These are phyloP conservation scores for Cryptococcus jaspeensis DNA, from an alignment of 1,284 basidiomycete genomes.

Conservation along the genomic window DNA sequence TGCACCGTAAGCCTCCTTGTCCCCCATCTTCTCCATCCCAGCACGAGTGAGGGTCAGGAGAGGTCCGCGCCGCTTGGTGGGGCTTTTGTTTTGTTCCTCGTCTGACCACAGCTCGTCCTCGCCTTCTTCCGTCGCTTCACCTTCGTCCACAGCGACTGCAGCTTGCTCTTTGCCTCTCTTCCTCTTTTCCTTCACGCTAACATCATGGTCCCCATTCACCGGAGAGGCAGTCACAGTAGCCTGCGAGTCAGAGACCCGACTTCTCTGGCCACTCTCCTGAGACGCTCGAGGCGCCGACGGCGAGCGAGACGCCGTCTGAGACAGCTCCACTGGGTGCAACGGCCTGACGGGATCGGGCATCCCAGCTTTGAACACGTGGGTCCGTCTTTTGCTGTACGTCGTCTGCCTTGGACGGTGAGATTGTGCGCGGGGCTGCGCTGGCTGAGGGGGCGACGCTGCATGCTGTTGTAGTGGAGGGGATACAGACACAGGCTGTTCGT, in stretches of 20 bases:
- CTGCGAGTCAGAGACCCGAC: not conserved
- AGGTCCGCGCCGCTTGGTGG: slow-evolving; percentile 1
- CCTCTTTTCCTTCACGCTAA: not conserved
- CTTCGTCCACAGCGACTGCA: not conserved
- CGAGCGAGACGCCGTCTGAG: not conserved
- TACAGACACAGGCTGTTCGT: no score
- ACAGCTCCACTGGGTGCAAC: not conserved
- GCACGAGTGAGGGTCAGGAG: not conserved
- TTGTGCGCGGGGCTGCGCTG: no score
- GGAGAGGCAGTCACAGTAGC: not conserved
- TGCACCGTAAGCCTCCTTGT: not conserved
- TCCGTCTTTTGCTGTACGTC: slow-evolving; percentile 14
- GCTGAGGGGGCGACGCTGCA: no score
- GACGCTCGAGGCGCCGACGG: slow-evolving; percentile 3
- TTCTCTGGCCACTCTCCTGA: slow-evolving; percentile 6
- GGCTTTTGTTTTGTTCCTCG: not conserved
- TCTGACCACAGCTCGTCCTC: not conserved
- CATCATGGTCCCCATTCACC: not conserved
- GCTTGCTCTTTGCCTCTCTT: no score
- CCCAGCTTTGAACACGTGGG: slow-evolving; percentile 16
- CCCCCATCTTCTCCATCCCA: not conserved
- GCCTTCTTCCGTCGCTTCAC: not conserved
- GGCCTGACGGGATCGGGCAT: slow-evolving; percentile 5
- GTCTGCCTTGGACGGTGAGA: not conserved
- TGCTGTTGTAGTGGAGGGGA: no score